A percentile compares a stretch with the other conserved stretches of the same genome.
Conservation (phyloP, 2,329 filamentous ascomycete species). For the Byssothecium circinans region DNA sequence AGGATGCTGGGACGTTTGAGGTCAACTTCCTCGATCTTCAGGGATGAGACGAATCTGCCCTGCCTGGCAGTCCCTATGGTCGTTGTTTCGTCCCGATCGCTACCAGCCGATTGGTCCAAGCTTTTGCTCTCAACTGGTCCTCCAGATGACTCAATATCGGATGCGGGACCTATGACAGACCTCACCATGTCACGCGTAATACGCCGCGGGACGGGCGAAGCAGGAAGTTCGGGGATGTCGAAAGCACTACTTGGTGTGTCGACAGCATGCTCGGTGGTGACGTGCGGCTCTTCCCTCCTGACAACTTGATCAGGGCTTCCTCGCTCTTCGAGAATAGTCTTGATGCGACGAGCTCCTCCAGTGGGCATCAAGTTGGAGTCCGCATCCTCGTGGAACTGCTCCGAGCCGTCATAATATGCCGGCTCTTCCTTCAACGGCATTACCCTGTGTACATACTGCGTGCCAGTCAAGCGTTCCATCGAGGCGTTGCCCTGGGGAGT, state of each 20-base stretch:
- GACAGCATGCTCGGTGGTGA: conserved; percentile 7
- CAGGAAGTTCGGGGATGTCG: conserved; percentile 30
- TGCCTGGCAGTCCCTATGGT: conserved; percentile 3
- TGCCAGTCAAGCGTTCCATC: conserved; percentile 26
- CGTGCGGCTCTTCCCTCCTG: conserved; percentile 9
- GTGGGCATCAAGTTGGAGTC: conserved; percentile 28
- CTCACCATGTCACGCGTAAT: conserved; percentile 39
- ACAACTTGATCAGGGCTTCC: conserved; percentile 11
- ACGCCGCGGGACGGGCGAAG: conserved; percentile 34
- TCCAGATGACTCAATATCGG: conserved; percentile 22
- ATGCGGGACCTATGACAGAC: conserved; percentile 28
- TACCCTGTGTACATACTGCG: conserved; percentile 4
- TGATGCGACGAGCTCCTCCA: conserved; percentile 48
- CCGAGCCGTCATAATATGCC: conserved; percentile 43
- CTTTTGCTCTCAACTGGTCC: conserved; percentile 8
- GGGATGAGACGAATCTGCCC: neutral
- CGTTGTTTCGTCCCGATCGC: neutral
- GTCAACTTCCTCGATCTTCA: neutral
- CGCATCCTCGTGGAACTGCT: conserved; percentile 39
- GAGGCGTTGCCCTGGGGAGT: conserved; percentile 46
- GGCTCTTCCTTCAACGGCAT: conserved; percentile 6
- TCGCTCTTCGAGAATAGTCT: conserved; percentile 46
- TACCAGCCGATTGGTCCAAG: neutral
- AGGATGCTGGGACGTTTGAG: conserved; percentile 24
- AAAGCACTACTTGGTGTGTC: conserved; percentile 7